Percentiles rank a stretch among this genome's conserved stretches.
Evolutionary conservation across 257 asterid species (phyloP).

Genomic region (Avicennia marina): DNA sequence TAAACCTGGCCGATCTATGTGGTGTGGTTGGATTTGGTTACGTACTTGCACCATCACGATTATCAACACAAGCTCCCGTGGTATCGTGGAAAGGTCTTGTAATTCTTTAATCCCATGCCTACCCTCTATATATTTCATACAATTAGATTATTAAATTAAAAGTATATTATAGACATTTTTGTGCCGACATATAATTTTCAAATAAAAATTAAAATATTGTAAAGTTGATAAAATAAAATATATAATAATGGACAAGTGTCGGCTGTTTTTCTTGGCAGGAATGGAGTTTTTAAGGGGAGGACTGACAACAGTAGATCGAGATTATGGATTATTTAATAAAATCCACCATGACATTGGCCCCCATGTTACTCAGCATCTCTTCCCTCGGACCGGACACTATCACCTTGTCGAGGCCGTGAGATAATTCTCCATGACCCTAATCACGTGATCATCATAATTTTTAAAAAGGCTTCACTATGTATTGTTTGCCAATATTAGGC

Average conservation of each 20-base stretch:
- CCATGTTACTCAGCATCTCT: slow-evolving; percentile 81
- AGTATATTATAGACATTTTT: background rate
- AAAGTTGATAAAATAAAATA: too few relatives aligned
- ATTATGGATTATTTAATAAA: slow-evolving; percentile 69
- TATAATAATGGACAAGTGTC: too few relatives aligned
- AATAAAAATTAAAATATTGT: too few relatives aligned
- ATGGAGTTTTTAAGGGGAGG: slow-evolving; percentile 91
- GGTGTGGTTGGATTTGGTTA: slow-evolving; percentile 74
- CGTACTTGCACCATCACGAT: slow-evolving; percentile 88
- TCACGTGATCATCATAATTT: background rate
- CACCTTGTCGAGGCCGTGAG: slow-evolving; percentile 77
- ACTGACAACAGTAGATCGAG: slow-evolving; percentile 80
- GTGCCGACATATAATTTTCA: too few relatives aligned
- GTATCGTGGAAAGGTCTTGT: slow-evolving; percentile 78
- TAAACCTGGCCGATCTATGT: slow-evolving; percentile 48
- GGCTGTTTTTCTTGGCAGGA: slow-evolving; percentile 37
- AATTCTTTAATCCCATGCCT: background rate
- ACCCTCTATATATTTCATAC: slow-evolving; percentile 1
- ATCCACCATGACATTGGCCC: slow-evolving; percentile 92
- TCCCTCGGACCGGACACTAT: slow-evolving; percentile 92
- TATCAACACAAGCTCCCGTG: slow-evolving; percentile 77
- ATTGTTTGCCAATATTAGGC: too few relatives aligned
- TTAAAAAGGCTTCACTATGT: too few relatives aligned
- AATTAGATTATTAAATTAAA: background rate
- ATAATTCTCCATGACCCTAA: too few relatives aligned